These are phyloP conservation scores for Rhynchospora breviuscula DNA, from an alignment of 176 grass and related monocot genomes.

Conservation along the genomic window DNA sequence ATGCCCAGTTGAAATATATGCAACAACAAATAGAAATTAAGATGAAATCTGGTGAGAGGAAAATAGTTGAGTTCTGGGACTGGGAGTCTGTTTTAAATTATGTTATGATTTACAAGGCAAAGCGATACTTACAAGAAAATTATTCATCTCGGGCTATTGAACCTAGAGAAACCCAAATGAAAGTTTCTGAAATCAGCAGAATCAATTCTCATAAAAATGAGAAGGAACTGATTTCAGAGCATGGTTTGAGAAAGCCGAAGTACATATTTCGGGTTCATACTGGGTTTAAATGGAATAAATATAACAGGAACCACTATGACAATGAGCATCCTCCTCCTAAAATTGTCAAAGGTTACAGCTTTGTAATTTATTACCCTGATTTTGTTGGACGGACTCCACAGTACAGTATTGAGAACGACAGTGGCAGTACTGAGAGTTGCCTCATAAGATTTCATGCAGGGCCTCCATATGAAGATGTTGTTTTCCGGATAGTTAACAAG, in stretches of 20 bases:
- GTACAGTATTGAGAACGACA: slow-evolving; percentile 33
- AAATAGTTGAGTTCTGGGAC: slow-evolving; percentile 27
- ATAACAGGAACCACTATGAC: slow-evolving; percentile 38
- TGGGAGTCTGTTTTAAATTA: slow-evolving; percentile 18
- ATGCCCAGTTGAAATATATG: slow-evolving; percentile 19
- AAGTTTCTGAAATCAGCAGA: background rate
- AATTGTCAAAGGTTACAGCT: slow-evolving; percentile 33
- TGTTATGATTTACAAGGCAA: slow-evolving; percentile 28
- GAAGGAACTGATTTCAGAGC: background rate
- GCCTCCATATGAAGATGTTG: slow-evolving; percentile 36
- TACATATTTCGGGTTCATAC: slow-evolving; percentile 30
- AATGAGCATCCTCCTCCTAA: slow-evolving; percentile 30
- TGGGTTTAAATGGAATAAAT: slow-evolving; percentile 39
- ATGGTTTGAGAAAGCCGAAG: slow-evolving; percentile 20
- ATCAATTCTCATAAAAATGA: background rate
- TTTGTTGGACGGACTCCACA: slow-evolving; percentile 10
- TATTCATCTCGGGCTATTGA: background rate
- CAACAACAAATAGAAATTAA: background rate
- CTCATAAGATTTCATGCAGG: slow-evolving; percentile 32
- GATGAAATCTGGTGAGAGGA: slow-evolving; percentile 23
- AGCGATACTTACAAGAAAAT: slow-evolving; percentile 26
- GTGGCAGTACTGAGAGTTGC: slow-evolving; percentile 24
- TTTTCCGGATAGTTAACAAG: slow-evolving; percentile 38
- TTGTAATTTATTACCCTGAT: slow-evolving; percentile 35
- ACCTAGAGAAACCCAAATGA: background rate